A percentile compares a stretch with the other conserved stretches of the same genome.
phyloP scores from a whole-genome alignment of 1,139 yeast genomes.

The Nakaseomyces delphensis region DNA sequence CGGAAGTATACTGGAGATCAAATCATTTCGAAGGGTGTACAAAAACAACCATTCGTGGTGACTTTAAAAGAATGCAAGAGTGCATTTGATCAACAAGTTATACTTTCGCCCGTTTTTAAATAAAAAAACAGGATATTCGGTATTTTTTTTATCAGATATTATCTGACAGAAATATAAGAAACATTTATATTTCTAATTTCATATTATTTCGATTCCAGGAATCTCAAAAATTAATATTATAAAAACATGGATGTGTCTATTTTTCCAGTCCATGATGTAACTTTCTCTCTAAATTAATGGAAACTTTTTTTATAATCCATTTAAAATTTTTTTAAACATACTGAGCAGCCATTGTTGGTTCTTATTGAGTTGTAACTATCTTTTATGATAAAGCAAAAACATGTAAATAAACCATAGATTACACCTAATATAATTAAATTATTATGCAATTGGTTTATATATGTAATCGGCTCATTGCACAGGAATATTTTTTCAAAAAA shows the following conservation, averaged over 20 bases:
- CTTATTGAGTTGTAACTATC: conserved; percentile 1
- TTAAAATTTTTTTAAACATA: conserved; percentile 4
- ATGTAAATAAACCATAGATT: not conserved
- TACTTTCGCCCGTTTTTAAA: not conserved
- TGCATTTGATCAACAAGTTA: conserved; percentile 5
- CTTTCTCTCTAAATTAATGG: no score
- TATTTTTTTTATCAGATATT: not conserved
- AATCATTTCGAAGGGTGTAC: not conserved
- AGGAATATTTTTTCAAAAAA: no score
- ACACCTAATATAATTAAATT: no score
- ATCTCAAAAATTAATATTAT: no score
- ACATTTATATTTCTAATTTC: no score
- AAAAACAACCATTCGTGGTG: conserved; percentile 1
- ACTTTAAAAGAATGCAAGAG: conserved; percentile 4
- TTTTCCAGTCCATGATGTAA: conserved; percentile 5
- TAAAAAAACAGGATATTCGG: not conserved
- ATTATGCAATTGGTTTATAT: no score
- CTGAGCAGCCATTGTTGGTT: conserved; percentile 8
- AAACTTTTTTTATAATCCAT: not conserved
- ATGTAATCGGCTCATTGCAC: no score
- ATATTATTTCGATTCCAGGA: no score
- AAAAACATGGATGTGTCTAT: no score
- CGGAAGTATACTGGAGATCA: conserved; percentile 28
- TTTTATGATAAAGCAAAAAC: not conserved
- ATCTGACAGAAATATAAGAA: not conserved